Percentiles rank a stretch among this genome's conserved stretches.
These are phyloP conservation scores for Scheffersomyces segobiensis DNA, from an alignment of 1,139 yeast genomes.

Conservation along the genomic window DNA sequence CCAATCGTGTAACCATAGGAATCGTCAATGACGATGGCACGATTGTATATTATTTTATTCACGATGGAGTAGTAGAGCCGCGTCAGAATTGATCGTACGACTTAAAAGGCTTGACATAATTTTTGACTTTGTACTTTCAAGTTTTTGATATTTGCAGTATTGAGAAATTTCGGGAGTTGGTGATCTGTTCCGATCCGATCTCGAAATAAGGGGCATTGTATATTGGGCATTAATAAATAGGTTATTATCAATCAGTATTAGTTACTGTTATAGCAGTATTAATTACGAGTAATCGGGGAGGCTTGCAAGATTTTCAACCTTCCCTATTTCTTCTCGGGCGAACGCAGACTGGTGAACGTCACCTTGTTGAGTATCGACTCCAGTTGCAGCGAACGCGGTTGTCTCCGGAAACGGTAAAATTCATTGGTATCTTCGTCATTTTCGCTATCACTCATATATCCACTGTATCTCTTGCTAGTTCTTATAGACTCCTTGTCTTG, in stretches of 20 bases:
- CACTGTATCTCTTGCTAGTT: background rate
- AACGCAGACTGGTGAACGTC: background rate
- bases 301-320: background rate
- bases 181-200: background rate
- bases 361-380: background rate
- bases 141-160: background rate
- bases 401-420: background rate
- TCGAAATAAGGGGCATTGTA: background rate
- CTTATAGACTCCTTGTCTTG: background rate
- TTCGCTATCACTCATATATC: background rate
- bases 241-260: no score
- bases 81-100: constrained; percentile 39
- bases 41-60: constrained; percentile 63
- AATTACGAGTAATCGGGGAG: background rate
- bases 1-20: constrained; percentile 51
- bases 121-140: no score
- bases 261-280: no score
- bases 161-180: background rate
- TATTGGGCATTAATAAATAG: background rate
- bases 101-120: background rate
- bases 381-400: background rate
- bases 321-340: background rate
- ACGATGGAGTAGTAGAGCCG: constrained; percentile 64
- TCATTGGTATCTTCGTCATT: background rate
- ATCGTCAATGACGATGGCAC: constrained; percentile 66